Base-by-base conservation (phyloP, 345 rosid species). In the Pugionium dolabratum region DNA sequence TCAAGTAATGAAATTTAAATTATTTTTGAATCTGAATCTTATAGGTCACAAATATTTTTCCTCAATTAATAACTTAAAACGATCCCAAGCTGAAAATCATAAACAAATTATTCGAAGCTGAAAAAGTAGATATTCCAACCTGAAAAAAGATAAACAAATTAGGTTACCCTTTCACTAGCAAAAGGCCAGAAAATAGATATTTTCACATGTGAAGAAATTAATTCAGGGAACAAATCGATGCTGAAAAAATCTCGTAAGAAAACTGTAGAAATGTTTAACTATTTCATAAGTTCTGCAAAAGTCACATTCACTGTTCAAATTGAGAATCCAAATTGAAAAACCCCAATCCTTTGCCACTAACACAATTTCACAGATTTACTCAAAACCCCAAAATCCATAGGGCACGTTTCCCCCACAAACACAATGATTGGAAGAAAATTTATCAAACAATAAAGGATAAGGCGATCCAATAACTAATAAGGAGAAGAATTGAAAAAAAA, bases 381-480 rank as follows among this genome's bases (percentile, higher is more conserved):
- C 6, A 26, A 72, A 72, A 36, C 4, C 61, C 43, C 41, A 34
- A 18, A 63, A 71, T 18, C 36, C 26, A 37, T 46, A 54, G 56
- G 6, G 9, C 11, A 31, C 4, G 44, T 25, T 55, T 47, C 1
- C 1, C 7, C 48, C 33, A 25, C 49, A 43, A 0, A 54, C 11
- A 35, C 2, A 57, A 30, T 26, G 33, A 25, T 57, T 36, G 36
- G 43, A 25, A 10, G 8, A 42, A 65, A 41, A 53, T 18, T 47
- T 7, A 58, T 58, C 60, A 65, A 33, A 43, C 1, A 57, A 42
- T 9, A 54, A 66, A 26, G 31, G 64, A 63, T 47, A 57, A 42
- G 6, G 33, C 63, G 68, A 60, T 46, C 59, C 59, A 73, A 39
- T 44, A 73, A 62, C 66, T 59, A 51, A 32, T 39, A 42, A 2